Conservation (phyloP, 352 stramenopile genomes). For the Phytophthora rubi region DNA sequence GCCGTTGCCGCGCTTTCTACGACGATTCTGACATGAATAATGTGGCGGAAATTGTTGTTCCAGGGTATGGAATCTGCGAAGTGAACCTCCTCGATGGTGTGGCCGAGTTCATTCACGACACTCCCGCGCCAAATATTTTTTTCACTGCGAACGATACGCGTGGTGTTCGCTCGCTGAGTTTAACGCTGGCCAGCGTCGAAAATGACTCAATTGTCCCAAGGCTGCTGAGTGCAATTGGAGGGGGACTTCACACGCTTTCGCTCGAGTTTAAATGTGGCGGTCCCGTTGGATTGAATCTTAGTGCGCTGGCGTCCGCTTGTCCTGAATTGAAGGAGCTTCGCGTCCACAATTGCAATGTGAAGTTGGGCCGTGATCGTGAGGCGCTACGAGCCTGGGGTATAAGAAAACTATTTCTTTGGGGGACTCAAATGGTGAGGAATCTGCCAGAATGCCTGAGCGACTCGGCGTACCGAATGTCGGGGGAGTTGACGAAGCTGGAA, state of each 20-base stretch:
- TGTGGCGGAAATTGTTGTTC: conserved; percentile 1
- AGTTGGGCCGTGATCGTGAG: not conserved
- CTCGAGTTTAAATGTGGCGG: not conserved
- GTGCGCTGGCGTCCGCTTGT: conserved; percentile 1
- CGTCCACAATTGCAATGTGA: not conserved
- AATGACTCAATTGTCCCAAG: not conserved
- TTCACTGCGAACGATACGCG: not conserved
- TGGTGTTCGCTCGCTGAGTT: not conserved
- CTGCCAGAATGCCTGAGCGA: not conserved
- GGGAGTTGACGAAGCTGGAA: not conserved
- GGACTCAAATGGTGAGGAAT: not conserved
- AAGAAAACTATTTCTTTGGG: not conserved
- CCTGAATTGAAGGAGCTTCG: conserved; percentile 2
- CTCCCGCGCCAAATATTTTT: not conserved
- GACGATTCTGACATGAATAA: not conserved
- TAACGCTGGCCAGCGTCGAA: not conserved
- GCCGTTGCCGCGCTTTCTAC: not conserved
- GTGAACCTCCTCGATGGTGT: not conserved
- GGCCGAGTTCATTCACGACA: not conserved
- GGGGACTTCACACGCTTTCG: not conserved
- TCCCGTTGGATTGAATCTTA: not conserved
- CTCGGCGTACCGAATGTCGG: not conserved
- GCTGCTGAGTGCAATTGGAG: not conserved
- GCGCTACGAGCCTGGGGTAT: not conserved
- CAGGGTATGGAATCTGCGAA: not conserved